These are phyloP conservation scores for Geotrichum fermentans DNA, from an alignment of 1,139 yeast genomes.

Conservation along the genomic window DNA sequence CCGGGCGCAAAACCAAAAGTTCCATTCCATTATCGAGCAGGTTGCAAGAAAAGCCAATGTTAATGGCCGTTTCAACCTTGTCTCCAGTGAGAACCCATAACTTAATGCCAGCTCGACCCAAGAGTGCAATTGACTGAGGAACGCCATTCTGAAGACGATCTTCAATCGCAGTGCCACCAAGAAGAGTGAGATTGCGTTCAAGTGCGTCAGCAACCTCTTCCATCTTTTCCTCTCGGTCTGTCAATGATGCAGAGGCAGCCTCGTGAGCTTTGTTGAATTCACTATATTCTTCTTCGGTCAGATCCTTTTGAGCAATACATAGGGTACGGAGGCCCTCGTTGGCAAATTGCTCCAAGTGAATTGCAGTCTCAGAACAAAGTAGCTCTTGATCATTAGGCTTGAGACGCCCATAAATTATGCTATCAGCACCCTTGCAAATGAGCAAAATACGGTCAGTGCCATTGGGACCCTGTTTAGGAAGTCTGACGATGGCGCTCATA, in stretches of 20 bases:
- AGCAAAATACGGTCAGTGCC: slow-evolving; percentile 77
- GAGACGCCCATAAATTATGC: slow-evolving; percentile 84
- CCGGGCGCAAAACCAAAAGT: slow-evolving; percentile 57
- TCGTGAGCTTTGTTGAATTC: slow-evolving; percentile 67
- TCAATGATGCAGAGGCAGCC: slow-evolving; percentile 65
- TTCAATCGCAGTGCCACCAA: slow-evolving; percentile 96
- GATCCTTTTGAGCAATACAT: slow-evolving; percentile 78
- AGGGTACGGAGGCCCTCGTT: slow-evolving; percentile 93
- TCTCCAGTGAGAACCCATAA: slow-evolving; percentile 97
- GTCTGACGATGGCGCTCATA: slow-evolving; percentile 91
- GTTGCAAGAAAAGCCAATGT: slow-evolving; percentile 93
- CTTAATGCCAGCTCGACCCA: slow-evolving; percentile 85
- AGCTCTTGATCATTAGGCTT: slow-evolving; percentile 15
- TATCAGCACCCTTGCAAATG: slow-evolving; percentile 97
- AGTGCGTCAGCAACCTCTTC: slow-evolving; percentile 73
- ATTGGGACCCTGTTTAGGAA: slow-evolving; percentile 46
- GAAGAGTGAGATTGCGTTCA: slow-evolving; percentile 61
- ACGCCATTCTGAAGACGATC: slow-evolving; percentile 92
- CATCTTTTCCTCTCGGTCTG: slow-evolving; percentile 69
- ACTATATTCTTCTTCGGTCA: slow-evolving; percentile 55
- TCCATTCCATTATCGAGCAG: slow-evolving; percentile 81
- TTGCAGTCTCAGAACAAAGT: slow-evolving; percentile 48
- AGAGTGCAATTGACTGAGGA: slow-evolving; percentile 78
- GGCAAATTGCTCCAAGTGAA: slow-evolving; percentile 82
- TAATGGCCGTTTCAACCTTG: slow-evolving; percentile 92